phyloP scores from a whole-genome alignment of 2,329 filamentous ascomycete genomes.

The Ophiostoma populinum region DNA sequence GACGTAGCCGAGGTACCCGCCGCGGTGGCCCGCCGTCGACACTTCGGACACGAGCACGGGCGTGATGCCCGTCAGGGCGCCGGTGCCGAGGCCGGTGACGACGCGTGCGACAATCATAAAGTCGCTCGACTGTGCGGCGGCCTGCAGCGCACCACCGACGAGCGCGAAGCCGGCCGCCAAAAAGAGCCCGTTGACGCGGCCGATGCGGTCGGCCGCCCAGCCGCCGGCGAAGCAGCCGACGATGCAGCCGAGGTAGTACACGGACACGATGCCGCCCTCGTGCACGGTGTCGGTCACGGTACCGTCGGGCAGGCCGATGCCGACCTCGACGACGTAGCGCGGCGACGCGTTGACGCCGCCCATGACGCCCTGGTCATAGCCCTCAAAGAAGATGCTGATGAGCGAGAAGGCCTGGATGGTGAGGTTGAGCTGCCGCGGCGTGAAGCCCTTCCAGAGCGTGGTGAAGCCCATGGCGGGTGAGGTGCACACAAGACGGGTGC shows the following conservation, averaged over 20 bases:
- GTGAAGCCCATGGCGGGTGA: constrained; percentile 20
- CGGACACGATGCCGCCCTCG: constrained; percentile 33
- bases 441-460: constrained; percentile 24
- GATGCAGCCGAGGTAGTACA: constrained; percentile 30
- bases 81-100: constrained; percentile 33
- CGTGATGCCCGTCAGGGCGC: constrained; percentile 30
- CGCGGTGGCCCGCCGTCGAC: constrained; percentile 27
- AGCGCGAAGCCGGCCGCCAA: constrained; percentile 28
- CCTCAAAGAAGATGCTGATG: constrained; percentile 22
- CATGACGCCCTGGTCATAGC: constrained; percentile 38
- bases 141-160: constrained; percentile 30
- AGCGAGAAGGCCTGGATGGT: constrained; percentile 17
- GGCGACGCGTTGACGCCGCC: constrained; percentile 29
- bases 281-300: constrained; percentile 29
- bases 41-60: constrained; percentile 31
- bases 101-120: constrained; percentile 33
- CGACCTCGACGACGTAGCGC: constrained; percentile 23
- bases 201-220: constrained; percentile 29
- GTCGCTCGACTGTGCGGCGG: constrained; percentile 24
- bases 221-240: constrained; percentile 17
- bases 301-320: constrained; percentile 27
- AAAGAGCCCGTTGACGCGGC: constrained; percentile 30
- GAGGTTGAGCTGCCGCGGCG: constrained; percentile 23
- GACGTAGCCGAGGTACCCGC: constrained; percentile 28
- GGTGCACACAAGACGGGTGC: constrained; percentile 2